A percentile compares a stretch with the other conserved stretches of the same genome.
phyloP scores from a whole-genome alignment of 768 basidiomycete species.

The Serpula lacrymans region DNA sequence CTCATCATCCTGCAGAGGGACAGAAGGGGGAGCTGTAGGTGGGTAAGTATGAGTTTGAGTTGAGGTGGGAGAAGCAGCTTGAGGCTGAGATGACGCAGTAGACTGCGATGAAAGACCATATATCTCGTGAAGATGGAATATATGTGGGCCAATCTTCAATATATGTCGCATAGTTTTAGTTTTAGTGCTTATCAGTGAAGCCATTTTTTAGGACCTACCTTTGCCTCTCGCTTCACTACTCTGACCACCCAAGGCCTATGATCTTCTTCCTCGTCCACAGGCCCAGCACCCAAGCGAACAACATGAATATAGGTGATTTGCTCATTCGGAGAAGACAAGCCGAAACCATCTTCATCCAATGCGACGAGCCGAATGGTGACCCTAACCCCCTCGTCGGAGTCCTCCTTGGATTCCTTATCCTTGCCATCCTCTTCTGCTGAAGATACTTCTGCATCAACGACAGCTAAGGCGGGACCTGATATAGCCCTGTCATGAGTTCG shows the following conservation, averaged over 20 bases:
- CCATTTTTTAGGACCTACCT: constrained; percentile 46
- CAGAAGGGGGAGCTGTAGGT: constrained; percentile 29
- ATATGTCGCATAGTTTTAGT: too few relatives aligned
- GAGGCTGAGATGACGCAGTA: constrained; percentile 31
- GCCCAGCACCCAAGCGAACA: constrained; percentile 57
- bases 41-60: constrained; percentile 45
- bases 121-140: constrained; percentile 94
- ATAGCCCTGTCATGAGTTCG: constrained; percentile 46
- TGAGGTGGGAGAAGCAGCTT: constrained; percentile 35
- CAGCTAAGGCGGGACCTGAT: constrained; percentile 75
- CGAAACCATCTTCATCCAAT: constrained; percentile 70
- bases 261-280: constrained; percentile 48
- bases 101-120: constrained; percentile 77
- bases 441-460: constrained; percentile 66
- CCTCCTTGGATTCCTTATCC: constrained; percentile 43
- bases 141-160: constrained; percentile 80
- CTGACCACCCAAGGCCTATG: constrained; percentile 85
- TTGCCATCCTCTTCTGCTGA: constrained; percentile 33
- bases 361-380: constrained; percentile 80
- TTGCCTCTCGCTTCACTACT: constrained; percentile 90
- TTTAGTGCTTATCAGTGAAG: constrained; percentile 1
- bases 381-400: constrained; percentile 63
- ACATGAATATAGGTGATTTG: constrained; percentile 89
- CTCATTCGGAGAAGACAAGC: constrained; percentile 70
- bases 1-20: constrained; percentile 51